Percentiles rank a stretch among this genome's conserved stretches.
Evolutionary conservation across 1,139 yeast species (phyloP).

Genomic region (Saccharomyces hybrid): DNA sequence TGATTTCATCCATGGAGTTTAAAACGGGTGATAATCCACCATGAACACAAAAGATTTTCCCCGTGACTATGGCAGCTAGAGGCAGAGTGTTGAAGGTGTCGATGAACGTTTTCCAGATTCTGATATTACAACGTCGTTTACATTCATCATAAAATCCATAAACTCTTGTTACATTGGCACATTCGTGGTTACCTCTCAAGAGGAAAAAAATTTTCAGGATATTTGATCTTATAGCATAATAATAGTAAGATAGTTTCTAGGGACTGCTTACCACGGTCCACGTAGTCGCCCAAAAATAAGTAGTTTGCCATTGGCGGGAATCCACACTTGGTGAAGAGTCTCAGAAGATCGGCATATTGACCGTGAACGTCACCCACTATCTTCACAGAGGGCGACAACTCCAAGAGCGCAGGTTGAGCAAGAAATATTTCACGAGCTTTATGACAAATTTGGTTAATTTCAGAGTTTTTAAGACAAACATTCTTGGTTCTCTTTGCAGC

Average conservation of each 20-base stretch:
- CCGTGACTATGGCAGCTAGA: constrained; percentile 85
- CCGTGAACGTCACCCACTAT: constrained; percentile 95
- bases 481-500: constrained; percentile 82
- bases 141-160: constrained; percentile 94
- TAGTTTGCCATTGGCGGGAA: constrained; percentile 91
- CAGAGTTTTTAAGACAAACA: constrained; percentile 74
- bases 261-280: constrained; percentile 86
- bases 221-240: constrained; percentile 80
- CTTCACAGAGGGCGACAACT: constrained; percentile 83
- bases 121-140: constrained; percentile 77
- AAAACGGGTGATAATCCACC: constrained; percentile 88
- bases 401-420: constrained; percentile 75
- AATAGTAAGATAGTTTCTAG: constrained; percentile 74
- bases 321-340: constrained; percentile 86
- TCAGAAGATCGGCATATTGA: constrained; percentile 76
- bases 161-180: constrained; percentile 84
- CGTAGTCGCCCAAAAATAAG: constrained; percentile 83
- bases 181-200: constrained; percentile 88
- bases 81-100: constrained; percentile 89
- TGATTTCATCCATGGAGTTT: constrained; percentile 76
- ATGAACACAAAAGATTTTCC: constrained; percentile 87
- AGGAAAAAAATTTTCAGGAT: constrained; percentile 86
- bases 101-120: constrained; percentile 82
- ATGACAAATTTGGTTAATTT: constrained; percentile 72
- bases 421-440: constrained; percentile 76